Base-by-base conservation (phyloP, 192 early-diverging fungal genomes). In the Diversispora epigaea region DNA sequence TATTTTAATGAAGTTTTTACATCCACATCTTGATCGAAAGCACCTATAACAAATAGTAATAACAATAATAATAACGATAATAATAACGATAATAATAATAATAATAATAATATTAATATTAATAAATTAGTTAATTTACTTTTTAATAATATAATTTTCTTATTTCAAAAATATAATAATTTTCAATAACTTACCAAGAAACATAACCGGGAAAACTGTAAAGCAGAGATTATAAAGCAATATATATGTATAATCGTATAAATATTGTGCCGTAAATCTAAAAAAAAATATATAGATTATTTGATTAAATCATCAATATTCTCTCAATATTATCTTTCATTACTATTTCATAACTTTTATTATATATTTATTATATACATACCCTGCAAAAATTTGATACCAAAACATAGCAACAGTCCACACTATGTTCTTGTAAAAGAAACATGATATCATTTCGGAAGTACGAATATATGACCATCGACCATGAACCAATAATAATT, bases 341-440 rank as follows among this genome's bases (percentile, higher is more conserved):
- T 2, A 32, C 2, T 32, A 0, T 32, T 32, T 32, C 25, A 2
- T 32, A 32, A 32, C 25, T 14, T 49, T 11, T 49, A 49, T 2
- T 49, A 57, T 73, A 63, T 19, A 76, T 21, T 14, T 62, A 47
- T 46, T 25, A 44, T 17, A 61, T 47, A 73, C 81, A 75, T 86
- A 86, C 86, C 92, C 92, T 75, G 91, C 93, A 75, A 84, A 93
- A 74, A 96, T 85, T 77, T 98, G 96, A 79, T 86, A 98, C 93
- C 93, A 95, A 77, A 96, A 94, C 69, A 95, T 87, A 39, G 89
- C 88, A 71, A 95, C 79, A 2, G 92, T 95, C 86, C 92, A 97
- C 19, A 96, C 89, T 61, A 97, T 83, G 78, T 95, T 97, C 81
- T 99, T 99, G 86, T 93, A 96, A 71, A 99, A 99, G 77, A 96